Base-by-base conservation (phyloP, 768 basidiomycete genomes). In the Rhodocollybia butyracea region DNA sequence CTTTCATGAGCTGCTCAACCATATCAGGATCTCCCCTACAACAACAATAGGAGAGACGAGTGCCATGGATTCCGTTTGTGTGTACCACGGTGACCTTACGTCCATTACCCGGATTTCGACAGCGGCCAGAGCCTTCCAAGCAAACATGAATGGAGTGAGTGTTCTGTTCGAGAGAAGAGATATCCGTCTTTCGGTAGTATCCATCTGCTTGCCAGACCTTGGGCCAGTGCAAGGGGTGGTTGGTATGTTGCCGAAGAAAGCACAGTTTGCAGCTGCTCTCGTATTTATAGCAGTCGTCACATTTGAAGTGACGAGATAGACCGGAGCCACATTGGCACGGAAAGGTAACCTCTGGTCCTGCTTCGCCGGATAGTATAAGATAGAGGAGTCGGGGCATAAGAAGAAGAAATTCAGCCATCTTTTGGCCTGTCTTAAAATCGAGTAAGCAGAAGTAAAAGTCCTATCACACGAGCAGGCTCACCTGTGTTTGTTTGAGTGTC, bases 11-110 rank as follows among this genome's bases (percentile, higher is more conserved):
- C 45, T 62, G 61, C 13, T 24, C 22, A 12, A n/a, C 32, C 26
- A 52, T 56, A 24, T 27, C 31, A 29, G 47, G 30, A 46, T 51
- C 40, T n/a, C n/a, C n/a, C 21, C 8, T 38, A 43, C 57, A 54
- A 31, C 19, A 1, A 39, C 57, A 58, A 24, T 24, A 56, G 8
- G 42, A 13, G 1, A 56, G 31, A 17, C 24, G 19, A 13, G 42
- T 39, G 19, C 22, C 11, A 34, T 59, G 58, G 45, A 58, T 27
- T 2, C 57, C 58, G 21, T 59, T 59, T 13, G 32, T 52, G 30
- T 59, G 22, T 13, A 57, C 26, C 1, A 59, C 19, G 12, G 40
- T 57, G 26, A 57, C 32, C 17, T 6, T 7, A 17, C 19, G 22
- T 21, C 19, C 17, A n/a, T 26, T 30, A 12, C 13, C 6, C 6